Evolutionary conservation across 208 protist species (phyloP), one percentile per base, ranked within the genome.

Genomic region (Trypanosomatidae sp.): DNA sequence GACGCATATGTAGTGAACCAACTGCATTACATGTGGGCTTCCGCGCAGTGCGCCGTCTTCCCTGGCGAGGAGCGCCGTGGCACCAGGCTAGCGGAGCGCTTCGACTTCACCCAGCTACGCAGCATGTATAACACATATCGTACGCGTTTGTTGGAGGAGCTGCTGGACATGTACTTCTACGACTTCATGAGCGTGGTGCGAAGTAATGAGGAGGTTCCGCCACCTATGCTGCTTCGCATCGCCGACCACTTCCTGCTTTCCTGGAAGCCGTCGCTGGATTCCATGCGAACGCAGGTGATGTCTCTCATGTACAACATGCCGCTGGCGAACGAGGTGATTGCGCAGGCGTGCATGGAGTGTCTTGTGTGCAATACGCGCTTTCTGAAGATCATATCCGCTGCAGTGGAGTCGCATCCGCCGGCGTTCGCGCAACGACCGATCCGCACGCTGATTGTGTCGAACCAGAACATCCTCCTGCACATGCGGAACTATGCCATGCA

Each of bases 301-400:
- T 44, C 58, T 19, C 73, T 93, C 46, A 71, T 96, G 43, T 59
- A 71, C 43, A 77, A 92, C 39, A 44, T 71, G 1, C 74, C 59
- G 39, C 75, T 90, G 25, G 74, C 82, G 33, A 79, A 81, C n/a
- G 89, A 94, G 66, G 44, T 92, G 4, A 80, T 89, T 0, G 89
- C 88, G 59, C 89, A 96, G 71, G 78, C 81, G 13, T 96, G 92
- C 79, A 94, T 91, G 81, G 85, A 96, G 52, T 83, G 81, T 49
- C 79, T 96, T 12, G 73, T 94, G 59, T 88, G 83, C 80, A 96
- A 96, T 68, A 90, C 87, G 19, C 80, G 87, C 12, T 93, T 94
- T 49, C 80, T 92, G 25, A 80, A 71, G 47, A 77, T 81, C 55
- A 69, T 94, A 7, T 77, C 86, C 2, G 56, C 47, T 15, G 77